Base-by-base conservation (phyloP, 768 basidiomycete genomes). In the Rhizopogon salebrosus region DNA sequence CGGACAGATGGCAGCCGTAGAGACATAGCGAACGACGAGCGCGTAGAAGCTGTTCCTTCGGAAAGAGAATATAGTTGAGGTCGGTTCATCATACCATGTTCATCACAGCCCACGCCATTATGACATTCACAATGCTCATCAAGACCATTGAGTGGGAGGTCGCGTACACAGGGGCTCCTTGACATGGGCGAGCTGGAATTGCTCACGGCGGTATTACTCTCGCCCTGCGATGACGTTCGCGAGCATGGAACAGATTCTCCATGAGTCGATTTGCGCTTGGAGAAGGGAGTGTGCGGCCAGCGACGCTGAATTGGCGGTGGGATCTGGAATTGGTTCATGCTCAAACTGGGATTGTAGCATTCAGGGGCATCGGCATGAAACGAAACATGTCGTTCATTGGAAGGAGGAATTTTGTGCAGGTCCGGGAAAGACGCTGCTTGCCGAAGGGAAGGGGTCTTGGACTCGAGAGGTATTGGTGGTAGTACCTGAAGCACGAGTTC, bases 301-400 rank as follows among this genome's bases (percentile, higher is more conserved):
- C 52, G 52, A n/a, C 52, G 52, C 27, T 56, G 52, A 27, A 56
- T 56, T 46, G 48, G 22, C 4, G 49, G 26, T 29, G 46, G 20
- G 16, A 24, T 38, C 16, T 36, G 14, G 4, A 52, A 27, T 16
- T 37, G 8, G 37, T 36, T 37, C 34, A 24, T 23, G 16, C 2
- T 22, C 45, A 34, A 34, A 46, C 22, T 22, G 16, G 31, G 3
- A 23, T 23, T 16, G 45, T 34, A 34, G 6, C 48, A n/a, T 23
- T 52, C 48, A 20, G 43, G 23, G n/a, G 49, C 41, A 34, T 59
- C 54, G 23, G 52, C 35, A 34, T 57, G 42, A 6, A 59, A 60
- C 5, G 60, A 63, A 45, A 60, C 62, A 38, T 56, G 60, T 31
- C 37, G 48, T 6, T 36, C 27, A 13, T 48, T 18, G n/a, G 22